These are phyloP conservation scores for Thelephora aurantiotincta DNA, from an alignment of 768 basidiomycete genomes.

Conservation along the genomic window DNA sequence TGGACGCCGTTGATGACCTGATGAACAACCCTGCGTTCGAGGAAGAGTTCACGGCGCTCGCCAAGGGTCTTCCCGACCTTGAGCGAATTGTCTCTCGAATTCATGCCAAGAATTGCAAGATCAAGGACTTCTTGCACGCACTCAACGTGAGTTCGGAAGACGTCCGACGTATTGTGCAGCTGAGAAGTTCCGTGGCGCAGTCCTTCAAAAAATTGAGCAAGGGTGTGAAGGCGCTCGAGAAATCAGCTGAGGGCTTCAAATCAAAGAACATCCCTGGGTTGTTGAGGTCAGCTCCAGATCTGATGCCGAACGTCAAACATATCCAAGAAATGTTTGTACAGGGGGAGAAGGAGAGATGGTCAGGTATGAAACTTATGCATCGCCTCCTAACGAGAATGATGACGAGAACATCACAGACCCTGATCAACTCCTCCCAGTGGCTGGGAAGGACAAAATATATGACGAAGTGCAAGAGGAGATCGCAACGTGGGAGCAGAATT, in stretches of 20 bases:
- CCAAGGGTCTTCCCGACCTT: slow-evolving; percentile 78
- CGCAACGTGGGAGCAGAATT: slow-evolving; percentile 45
- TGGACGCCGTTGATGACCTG: slow-evolving; percentile 90
- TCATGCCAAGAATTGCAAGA: slow-evolving; percentile 82
- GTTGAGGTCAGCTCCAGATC: slow-evolving; percentile 70
- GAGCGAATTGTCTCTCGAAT: slow-evolving; percentile 92
- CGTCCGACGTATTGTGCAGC: not conserved
- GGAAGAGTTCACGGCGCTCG: slow-evolving; percentile 55
- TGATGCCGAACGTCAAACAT: slow-evolving; percentile 54
- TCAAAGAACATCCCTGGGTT: slow-evolving; percentile 66
- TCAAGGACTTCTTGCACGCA: slow-evolving; percentile 80
- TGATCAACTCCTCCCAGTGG: slow-evolving; percentile 62
- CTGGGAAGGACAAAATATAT: slow-evolving; percentile 79
- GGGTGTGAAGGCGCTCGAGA: slow-evolving; percentile 47
- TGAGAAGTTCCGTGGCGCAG: slow-evolving; percentile 22
- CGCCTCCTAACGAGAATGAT: not conserved
- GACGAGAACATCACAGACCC: slow-evolving; percentile 23
- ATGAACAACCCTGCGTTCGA: slow-evolving; percentile 71
- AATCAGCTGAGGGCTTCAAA: slow-evolving; percentile 58
- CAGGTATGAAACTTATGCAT: not conserved
- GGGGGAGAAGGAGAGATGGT: slow-evolving; percentile 42
- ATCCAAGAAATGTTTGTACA: slow-evolving; percentile 58
- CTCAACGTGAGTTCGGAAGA: slow-evolving; percentile 37
- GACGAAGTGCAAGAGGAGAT: slow-evolving; percentile 70
- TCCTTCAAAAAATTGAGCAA: slow-evolving; percentile 62